Evolutionary conservation across 139 green algal species (phyloP).

Genomic region (Yamagishiella unicocca): DNA sequence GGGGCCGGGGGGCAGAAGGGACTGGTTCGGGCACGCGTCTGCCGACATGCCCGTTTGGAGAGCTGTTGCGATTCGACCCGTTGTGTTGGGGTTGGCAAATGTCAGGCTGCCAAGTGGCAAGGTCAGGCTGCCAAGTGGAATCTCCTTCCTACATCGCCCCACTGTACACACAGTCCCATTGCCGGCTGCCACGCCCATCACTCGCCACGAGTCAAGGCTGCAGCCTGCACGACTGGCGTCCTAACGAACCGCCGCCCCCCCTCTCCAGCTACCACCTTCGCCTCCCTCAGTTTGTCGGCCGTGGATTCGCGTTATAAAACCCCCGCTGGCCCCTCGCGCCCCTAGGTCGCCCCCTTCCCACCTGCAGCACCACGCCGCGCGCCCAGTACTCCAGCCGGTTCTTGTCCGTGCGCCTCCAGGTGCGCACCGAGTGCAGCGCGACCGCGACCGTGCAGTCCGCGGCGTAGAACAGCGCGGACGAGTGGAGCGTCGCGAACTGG

Average conservation of each 20-base stretch:
- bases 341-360: background rate
- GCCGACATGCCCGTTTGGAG: background rate
- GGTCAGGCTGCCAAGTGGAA: background rate
- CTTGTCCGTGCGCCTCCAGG: background rate
- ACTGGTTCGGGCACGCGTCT: background rate
- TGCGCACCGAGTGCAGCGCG: background rate
- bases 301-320: too few species aligned
- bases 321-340: too few species aligned
- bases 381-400: background rate
- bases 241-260: too few species aligned
- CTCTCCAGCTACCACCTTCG: too few species aligned
- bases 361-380: conserved; percentile 13
- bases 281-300: too few species aligned
- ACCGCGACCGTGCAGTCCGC: conserved; percentile 47
- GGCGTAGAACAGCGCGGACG: conserved; percentile 31
- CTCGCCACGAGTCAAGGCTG: too few species aligned
- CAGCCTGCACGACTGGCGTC: too few species aligned
- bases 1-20: background rate
- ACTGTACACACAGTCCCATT: background rate
- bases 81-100: background rate
- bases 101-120: background rate
- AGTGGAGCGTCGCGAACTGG: conserved; percentile 32
- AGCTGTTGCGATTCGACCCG: background rate
- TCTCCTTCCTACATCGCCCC: background rate
- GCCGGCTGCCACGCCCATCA: too few species aligned